A percentile compares a stretch with the other conserved stretches of the same genome.
These are phyloP conservation scores for Boletus tomentosulus DNA, from an alignment of 768 basidiomycete species.

Conservation along the genomic window DNA sequence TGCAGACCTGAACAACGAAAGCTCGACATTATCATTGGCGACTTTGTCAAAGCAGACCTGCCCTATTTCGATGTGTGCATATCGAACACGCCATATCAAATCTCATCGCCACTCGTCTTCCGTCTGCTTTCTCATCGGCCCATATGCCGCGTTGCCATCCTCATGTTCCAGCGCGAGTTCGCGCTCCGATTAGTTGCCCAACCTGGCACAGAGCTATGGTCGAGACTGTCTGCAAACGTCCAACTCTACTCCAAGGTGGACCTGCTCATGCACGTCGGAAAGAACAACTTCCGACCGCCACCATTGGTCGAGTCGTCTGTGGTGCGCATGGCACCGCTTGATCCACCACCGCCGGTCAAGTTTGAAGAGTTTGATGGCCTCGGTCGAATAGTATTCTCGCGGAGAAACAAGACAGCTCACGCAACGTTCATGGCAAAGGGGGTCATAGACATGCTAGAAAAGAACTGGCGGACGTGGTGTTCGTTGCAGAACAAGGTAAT, in stretches of 20 bases:
- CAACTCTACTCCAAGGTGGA: conserved; percentile 97
- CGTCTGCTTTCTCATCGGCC: conserved; percentile 95
- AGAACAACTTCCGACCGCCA: conserved; percentile 94
- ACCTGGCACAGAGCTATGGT: conserved; percentile 86
- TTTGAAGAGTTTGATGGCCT: conserved; percentile 99
- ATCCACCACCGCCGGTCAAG: conserved; percentile 92
- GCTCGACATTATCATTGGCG: conserved; percentile 92
- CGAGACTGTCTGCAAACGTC: conserved; percentile 91
- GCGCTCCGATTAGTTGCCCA: conserved; percentile 86
- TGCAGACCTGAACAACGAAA: conserved; percentile 90
- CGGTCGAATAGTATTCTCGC: conserved; percentile 82
- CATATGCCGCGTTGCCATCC: conserved; percentile 86
- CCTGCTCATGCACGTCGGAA: conserved; percentile 93
- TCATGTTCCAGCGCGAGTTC: conserved; percentile 99
- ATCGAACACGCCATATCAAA: conserved; percentile 98
- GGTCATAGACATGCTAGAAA: conserved; percentile 90
- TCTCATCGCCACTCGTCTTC: conserved; percentile 97
- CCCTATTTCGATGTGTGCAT: conserved; percentile 99
- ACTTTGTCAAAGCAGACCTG: conserved; percentile 96
- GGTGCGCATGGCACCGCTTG: conserved; percentile 83
- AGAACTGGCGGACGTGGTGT: conserved; percentile 91
- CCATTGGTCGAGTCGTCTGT: conserved; percentile 94
- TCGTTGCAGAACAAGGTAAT: conserved; percentile 66
- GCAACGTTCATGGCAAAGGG: conserved; percentile 93
- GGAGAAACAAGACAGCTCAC: conserved; percentile 86